Evolutionary conservation across 805 yeast species (phyloP).

Genomic region (Komagataella phaffii): DNA sequence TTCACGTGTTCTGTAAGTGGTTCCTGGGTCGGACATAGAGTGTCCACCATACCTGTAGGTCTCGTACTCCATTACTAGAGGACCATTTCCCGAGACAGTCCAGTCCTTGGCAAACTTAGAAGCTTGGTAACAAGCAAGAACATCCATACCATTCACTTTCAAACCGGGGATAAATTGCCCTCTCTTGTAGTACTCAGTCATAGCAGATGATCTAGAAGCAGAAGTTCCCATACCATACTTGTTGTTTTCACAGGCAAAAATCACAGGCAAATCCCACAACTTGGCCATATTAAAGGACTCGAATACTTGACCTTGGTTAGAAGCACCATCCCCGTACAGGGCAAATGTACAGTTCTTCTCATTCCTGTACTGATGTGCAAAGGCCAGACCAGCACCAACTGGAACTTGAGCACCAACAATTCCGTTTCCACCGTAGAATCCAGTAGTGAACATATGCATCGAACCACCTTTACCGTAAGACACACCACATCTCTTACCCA

Average conservation of each 20-base stretch:
- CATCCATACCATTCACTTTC: conserved; percentile 98
- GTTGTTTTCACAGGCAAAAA: conserved; percentile 97
- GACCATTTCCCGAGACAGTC: conserved; percentile 89
- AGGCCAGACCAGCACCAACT: conserved; percentile 95
- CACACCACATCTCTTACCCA: conserved; percentile 94
- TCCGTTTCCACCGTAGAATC: conserved; percentile 99
- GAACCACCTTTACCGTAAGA: conserved; percentile 99
- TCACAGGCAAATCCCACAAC: conserved; percentile 90
- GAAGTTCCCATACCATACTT: conserved; percentile 99
- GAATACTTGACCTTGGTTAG: conserved; percentile 98
- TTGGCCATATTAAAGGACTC: conserved; percentile 99
- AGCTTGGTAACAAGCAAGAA: conserved; percentile 88
- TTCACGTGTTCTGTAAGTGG: conserved; percentile 99
- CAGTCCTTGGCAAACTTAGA: conserved; percentile 95
- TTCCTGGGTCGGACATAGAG: conserved; percentile 99
- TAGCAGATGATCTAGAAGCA: conserved; percentile 92
- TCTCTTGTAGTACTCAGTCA: conserved; percentile 95
- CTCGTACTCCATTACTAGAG: conserved; percentile 91
- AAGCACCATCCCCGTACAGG: conserved; percentile 97
- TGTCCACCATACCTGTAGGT: conserved; percentile 99
- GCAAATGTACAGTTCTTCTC: conserved; percentile 72
- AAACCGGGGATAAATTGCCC: conserved; percentile 99
- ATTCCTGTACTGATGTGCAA: conserved; percentile 89
- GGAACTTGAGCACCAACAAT: conserved; percentile 99
- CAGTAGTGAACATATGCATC: conserved; percentile 95